Base-by-base conservation (phyloP, 2,329 filamentous ascomycete genomes). In the Aspergillus oerlinghausenensis region DNA sequence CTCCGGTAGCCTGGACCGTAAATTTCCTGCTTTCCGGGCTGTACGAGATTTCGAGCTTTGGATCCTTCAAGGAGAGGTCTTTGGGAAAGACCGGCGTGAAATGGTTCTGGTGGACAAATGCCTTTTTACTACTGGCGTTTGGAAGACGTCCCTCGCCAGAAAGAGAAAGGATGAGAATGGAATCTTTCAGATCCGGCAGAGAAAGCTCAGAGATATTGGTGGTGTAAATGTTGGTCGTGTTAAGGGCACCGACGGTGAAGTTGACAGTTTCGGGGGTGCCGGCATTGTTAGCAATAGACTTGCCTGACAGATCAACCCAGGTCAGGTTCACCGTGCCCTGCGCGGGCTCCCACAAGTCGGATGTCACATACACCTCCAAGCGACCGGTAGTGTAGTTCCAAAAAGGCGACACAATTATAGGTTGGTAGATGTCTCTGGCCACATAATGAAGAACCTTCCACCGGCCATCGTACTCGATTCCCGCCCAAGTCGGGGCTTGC, bases 401-500 rank as follows among this genome's bases (percentile, higher is more conserved):
- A 60, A 82, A 81, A 0, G 83, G 80, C 1, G 82, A 79, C n/a
- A 86, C 76, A 56, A 87, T 83, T n/a, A 86, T 72, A 1, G 77
- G 77, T 52, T 82, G 69, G 62, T 84, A 87, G 25, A 83, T 79
- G 55, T 86, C 82, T 56, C 80, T 81, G 2, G 80, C 79, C 1
- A 78, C 73, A 55, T 86, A 83, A 57, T 86, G 84, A 19, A 87
- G 68, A 0, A 85, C 77, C 66, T 87, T 87, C 83, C 84, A 86
- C 1, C 84, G 73, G 0, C 84, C 84, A 51, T 82, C 80, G 58
- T 85, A 85, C 65, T 87, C 84, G 35, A 87, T 81, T 0, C 82
- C 80, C 0, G 84, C 82, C 84, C 84, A 87, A 0, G 82, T 85
- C 0, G 84, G 84, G 1, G 83, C 84, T 60, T 84, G 82, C 83